Base-by-base conservation (phyloP, 108 stramenopile genomes). In the Fragilaria radians region DNA sequence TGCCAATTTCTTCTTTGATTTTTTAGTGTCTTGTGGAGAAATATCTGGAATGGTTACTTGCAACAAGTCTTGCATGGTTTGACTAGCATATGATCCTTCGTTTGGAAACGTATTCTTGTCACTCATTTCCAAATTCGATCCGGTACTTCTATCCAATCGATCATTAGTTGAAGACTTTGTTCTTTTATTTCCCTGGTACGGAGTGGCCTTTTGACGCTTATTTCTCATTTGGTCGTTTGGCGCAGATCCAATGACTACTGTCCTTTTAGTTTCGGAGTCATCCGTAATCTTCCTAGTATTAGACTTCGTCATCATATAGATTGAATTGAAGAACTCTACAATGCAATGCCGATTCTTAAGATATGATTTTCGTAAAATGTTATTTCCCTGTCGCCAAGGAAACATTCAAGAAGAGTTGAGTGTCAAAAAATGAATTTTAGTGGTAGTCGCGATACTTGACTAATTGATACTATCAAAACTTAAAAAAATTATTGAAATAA, bases 71-170 rank as follows among this genome's bases (percentile, higher is more conserved):
- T 74, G 62, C 78, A 82, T 74, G 1, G 58, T 72, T 19, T 57
- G 60, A 68, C 80, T 60, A 7, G 85, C 85, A 74, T 72, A 90
- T 1, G 88, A 90, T 25, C 88, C 88, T 25, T 66, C 69, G 61
- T 90, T 75, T 9, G 85, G 80, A 24, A 47, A 34, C 9, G 28
- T 32, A n/a, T 33, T 57, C 21, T 32, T 3, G 1, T 3, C 26
- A 2, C n/a, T 57, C 55, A 57, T 57, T 57, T 22, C 28, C 32
- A 21, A 28, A 28, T 51, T 19, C 23, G 11, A 19, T 29, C 19
- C 55, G 52, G 52, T 53, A 5, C n/a, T 53, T 24, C 28, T 57
- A 4, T 46, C 18, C 26, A 53, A 27, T 26, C 65, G 53, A 23
- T 55, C 61, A n/a, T n/a, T n/a, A n/a, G n/a, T n/a, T n/a, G n/a